Base-by-base conservation (phyloP, 768 basidiomycete species). In the Russula griseocarnosa region DNA sequence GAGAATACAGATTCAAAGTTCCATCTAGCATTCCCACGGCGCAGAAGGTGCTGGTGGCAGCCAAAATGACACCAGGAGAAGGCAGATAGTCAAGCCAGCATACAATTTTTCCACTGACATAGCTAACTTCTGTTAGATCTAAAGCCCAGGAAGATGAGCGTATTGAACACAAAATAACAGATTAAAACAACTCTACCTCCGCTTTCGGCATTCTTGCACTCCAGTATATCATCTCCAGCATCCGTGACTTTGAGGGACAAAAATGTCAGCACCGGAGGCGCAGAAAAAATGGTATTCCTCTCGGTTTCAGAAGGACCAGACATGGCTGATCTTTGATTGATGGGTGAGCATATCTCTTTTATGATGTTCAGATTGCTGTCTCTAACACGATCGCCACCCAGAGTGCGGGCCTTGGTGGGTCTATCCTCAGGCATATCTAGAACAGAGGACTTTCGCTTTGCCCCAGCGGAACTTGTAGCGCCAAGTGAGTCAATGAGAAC, bases 31-130 rank as follows among this genome's bases (percentile, higher is more conserved):
- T 81, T 0, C 85, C 90, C 5, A 83, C 90, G 8, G 91, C 94
- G 69, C 86, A 87, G 71, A 91, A 93, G 2, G 70, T 71, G 14
- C 73, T 71, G 0, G 92, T 87, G 0, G 86, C 86, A 5, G 85
- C 84, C 54, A 91, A 70, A 1, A 79, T 77, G 18, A 95, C 72
- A n/a, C 84, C 85, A 28, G 88, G 86, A 2, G 82, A 83, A 1
- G 90, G 85, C 9, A 96, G 70, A 74, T 90, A 98, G 74, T 98
- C 95, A 50, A 95, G 74, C 94, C 95, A 98, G 59, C 89, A 85
- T 13, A 85, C 88, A 63, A 87, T 83, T 75, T 85, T 86, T 38
- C 82, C 80, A 70, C 77, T 82, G 59, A 83, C 75, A 63, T 85
- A 85, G 7, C 82, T 75, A 18, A 98, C 80, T 70, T 94, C 92